Conservation (phyloP, 2,329 filamentous ascomycete species). For the Penicillium sclerotigenum region DNA sequence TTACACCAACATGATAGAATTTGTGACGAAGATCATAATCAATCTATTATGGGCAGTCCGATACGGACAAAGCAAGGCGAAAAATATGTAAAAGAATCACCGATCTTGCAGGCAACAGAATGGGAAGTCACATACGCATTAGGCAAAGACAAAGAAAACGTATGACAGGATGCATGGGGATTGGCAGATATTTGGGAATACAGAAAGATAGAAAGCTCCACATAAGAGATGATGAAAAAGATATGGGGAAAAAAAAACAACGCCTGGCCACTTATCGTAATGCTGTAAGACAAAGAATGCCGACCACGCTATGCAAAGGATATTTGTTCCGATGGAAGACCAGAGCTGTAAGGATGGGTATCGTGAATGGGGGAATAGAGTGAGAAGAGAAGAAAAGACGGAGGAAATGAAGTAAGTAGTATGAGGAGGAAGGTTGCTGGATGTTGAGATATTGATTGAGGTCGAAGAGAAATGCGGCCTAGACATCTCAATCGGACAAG, state of each 20-base stretch:
- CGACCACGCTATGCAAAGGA: slow-evolving; percentile 42
- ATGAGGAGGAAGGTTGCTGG: not conserved
- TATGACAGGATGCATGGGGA: slow-evolving; percentile 5
- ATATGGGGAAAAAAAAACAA: slow-evolving; percentile 29
- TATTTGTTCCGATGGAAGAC: slow-evolving; percentile 26
- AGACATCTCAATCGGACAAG: slow-evolving; percentile 20
- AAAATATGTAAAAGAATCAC: slow-evolving; percentile 5
- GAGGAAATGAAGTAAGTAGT: slow-evolving; percentile 7
- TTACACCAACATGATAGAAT: not conserved
- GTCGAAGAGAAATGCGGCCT: not conserved
- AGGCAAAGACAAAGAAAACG: slow-evolving; percentile 9
- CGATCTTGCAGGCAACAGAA: slow-evolving; percentile 7
- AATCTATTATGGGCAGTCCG: slow-evolving; percentile 9
- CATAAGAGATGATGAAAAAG: slow-evolving; percentile 12
- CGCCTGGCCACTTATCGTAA: slow-evolving; percentile 33
- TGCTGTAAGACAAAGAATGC: slow-evolving; percentile 35
- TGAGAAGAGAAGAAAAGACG: slow-evolving; percentile 16
- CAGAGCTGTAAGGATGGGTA: slow-evolving; percentile 38
- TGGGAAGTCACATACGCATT: slow-evolving; percentile 8
- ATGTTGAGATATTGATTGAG: not conserved
- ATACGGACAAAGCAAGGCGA: not conserved
- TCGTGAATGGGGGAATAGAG: slow-evolving; percentile 31
- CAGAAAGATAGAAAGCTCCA: slow-evolving; percentile 9
- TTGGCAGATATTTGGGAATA: slow-evolving; percentile 7
- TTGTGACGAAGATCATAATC: not conserved